Evolutionary conservation across 2,329 filamentous ascomycete species (phyloP).

Genomic region (Magnaporthiopsis rhizophila): DNA sequence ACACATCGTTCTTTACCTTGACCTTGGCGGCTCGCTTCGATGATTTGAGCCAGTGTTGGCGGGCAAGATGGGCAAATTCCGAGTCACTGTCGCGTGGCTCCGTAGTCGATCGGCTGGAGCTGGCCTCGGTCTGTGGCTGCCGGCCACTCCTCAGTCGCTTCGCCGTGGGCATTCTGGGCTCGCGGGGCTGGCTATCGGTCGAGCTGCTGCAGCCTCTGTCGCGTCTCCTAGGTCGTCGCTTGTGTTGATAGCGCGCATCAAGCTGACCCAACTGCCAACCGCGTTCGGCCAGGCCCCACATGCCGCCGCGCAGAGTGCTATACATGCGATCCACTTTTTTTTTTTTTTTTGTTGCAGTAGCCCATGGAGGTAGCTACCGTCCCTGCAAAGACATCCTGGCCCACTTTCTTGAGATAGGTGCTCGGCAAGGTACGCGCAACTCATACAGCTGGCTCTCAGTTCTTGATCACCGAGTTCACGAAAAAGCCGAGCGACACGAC

Average conservation of each 20-base stretch:
- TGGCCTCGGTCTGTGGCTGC: conserved; percentile 31
- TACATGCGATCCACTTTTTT: background rate
- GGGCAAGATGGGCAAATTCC: conserved; percentile 68
- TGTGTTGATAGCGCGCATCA: conserved; percentile 12
- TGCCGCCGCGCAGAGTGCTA: background rate
- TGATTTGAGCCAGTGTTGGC: conserved; percentile 73
- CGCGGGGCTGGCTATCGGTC: background rate
- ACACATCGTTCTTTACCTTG: conserved; percentile 73
- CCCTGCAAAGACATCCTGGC: background rate
- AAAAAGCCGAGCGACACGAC: background rate
- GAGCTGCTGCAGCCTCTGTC: background rate
- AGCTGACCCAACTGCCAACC: conserved; percentile 1
- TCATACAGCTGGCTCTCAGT: background rate
- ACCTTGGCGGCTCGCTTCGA: conserved; percentile 53
- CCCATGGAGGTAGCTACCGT: background rate
- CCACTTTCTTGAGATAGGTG: background rate
- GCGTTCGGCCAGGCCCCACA: background rate
- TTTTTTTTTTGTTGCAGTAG: background rate
- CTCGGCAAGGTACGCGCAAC: background rate
- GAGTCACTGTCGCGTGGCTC: conserved; percentile 64
- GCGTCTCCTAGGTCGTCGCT: conserved; percentile 11
- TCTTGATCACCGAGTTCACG: background rate
- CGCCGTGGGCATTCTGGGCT: conserved; percentile 43
- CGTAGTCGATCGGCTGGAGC: conserved; percentile 49
- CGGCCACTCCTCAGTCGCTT: conserved; percentile 49